Base-by-base conservation (phyloP, 2,329 filamentous ascomycete species). In the Phialocephala sp. region DNA sequence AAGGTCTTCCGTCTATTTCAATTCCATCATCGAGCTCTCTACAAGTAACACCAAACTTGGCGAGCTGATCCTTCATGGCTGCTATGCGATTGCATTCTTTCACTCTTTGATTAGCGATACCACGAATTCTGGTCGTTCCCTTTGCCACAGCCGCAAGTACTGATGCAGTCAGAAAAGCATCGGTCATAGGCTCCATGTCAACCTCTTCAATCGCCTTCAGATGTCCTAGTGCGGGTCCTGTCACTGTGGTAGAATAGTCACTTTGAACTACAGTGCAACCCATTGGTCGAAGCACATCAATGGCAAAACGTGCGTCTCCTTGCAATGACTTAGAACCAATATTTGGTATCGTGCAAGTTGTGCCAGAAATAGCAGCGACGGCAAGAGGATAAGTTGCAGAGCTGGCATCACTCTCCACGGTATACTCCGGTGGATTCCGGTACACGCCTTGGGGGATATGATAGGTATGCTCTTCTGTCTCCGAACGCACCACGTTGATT, bases 101-200 rank as follows among this genome's bases (percentile, higher is more conserved):
- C 66, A 98, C 94, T 72, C 95, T 89, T 78, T 99, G 95, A 75
- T 99, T 99, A 36, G 95, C 95, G 72, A 99, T 99, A 59, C 95
- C 95, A 18, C 89, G 91, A 71, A 99, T 98, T 63, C 87, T 88
- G 0, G 95, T 99, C 59, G 88, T 89, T 1, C 92, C 92, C 15
- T 86, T 88, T 11, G 94, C 93, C 52, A 97, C 92, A 41, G 95
- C 95, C 32, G 93, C 95, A 56, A 99, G 85, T 4, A 97, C 93
- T 1, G 93, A 96, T 20, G 95, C 95, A 4, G 94, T 97, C 60
- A 99, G 84, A 83, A 99, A 99, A 58, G 95, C 95, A 79, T 99
- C 95, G 0, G 95, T 99, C 95, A 99, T 99, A 0, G 94, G 91
- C 78, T 98, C 95, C 95, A 99, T 99, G 75, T 99, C 94, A 35